A percentile compares a stretch with the other conserved stretches of the same genome.
Conservation (phyloP, 2,329 filamentous ascomycete species). For the Epichloe coenophiala region DNA sequence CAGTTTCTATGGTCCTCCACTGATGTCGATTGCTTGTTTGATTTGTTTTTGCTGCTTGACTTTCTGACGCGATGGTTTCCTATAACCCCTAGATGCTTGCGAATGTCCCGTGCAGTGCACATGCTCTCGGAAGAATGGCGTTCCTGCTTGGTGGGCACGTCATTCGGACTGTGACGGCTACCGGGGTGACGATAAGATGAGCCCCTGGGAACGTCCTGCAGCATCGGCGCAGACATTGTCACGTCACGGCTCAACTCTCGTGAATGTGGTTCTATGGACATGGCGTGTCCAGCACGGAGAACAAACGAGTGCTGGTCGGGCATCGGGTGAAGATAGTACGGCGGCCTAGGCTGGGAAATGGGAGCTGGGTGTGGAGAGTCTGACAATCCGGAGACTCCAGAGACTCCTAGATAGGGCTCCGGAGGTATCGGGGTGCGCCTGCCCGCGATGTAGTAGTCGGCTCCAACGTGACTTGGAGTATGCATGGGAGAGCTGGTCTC, state of each 20-base stretch:
- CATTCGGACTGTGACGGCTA: slow-evolving; percentile 13
- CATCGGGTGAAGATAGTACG: slow-evolving; percentile 18
- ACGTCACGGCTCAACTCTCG: slow-evolving; percentile 11
- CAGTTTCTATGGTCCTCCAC: slow-evolving; percentile 22
- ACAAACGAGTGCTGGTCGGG: slow-evolving; percentile 15
- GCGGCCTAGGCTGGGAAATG: slow-evolving; percentile 9
- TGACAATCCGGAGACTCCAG: slow-evolving; percentile 16
- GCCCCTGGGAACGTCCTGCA: slow-evolving; percentile 11
- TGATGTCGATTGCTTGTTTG: slow-evolving; percentile 9
- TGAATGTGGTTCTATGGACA: slow-evolving; percentile 14
- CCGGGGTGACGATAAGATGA: slow-evolving; percentile 10
- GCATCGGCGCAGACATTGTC: slow-evolving; percentile 8
- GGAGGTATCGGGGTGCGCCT: slow-evolving; percentile 24
- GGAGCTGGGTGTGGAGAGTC: slow-evolving; percentile 14
- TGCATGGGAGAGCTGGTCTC: slow-evolving; percentile 33
- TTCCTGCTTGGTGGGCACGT: slow-evolving; percentile 1
- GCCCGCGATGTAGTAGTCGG: slow-evolving; percentile 27
- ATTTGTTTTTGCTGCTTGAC: slow-evolving; percentile 6
- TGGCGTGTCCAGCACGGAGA: slow-evolving; percentile 10
- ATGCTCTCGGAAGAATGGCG: slow-evolving; percentile 1
- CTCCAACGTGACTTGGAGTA: slow-evolving; percentile 21
- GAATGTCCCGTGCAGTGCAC: slow-evolving; percentile 2
- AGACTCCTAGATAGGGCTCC: slow-evolving; percentile 23
- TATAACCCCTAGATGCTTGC: slow-evolving; percentile 9
- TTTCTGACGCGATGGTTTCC: slow-evolving; percentile 17